phyloP scores from a whole-genome alignment of 2,329 filamentous ascomycete genomes.

The Ampelomyces quisqualis region DNA sequence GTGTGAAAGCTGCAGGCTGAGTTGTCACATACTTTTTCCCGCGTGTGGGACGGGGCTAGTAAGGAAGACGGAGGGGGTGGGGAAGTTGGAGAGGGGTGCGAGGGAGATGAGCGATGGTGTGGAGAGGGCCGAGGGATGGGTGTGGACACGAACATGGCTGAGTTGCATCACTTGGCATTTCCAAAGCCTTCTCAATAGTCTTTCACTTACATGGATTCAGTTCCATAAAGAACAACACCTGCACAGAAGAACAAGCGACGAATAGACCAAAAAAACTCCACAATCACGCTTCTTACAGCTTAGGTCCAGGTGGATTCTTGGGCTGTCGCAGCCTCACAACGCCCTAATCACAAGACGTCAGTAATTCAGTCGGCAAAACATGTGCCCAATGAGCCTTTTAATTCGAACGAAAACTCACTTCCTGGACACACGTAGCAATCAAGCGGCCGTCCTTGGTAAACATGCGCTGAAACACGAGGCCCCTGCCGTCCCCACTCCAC shows the following conservation, averaged over 20 bases:
- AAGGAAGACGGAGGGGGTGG: too few relatives aligned
- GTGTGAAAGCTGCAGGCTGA: too few relatives aligned
- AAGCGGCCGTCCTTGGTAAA: slow-evolving; percentile 69
- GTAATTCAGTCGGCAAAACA: background rate
- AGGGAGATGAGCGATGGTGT: too few relatives aligned
- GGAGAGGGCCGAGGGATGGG: too few relatives aligned
- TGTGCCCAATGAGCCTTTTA: background rate
- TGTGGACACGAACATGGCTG: too few relatives aligned
- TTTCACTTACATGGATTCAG: too few relatives aligned
- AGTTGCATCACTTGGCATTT: too few relatives aligned
- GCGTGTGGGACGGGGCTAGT: too few relatives aligned
- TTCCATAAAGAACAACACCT: too few relatives aligned
- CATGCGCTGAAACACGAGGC: slow-evolving; percentile 73
- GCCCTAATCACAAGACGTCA: slow-evolving; percentile 11
- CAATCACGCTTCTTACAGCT: background rate
- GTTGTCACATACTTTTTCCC: too few relatives aligned
- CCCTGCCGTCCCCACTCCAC: slow-evolving; percentile 76
- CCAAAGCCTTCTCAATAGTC: too few relatives aligned
- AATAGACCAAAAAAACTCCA: background rate
- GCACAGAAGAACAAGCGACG: background rate
- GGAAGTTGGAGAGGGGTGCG: too few relatives aligned
- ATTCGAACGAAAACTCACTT: slow-evolving; percentile 50
- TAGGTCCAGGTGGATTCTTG: background rate
- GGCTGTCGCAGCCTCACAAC: slow-evolving; percentile 16
- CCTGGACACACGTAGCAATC: slow-evolving; percentile 77